Evolutionary conservation across 345 rosid genomes (phyloP).

Genomic region (Rhodamnia argentea): DNA sequence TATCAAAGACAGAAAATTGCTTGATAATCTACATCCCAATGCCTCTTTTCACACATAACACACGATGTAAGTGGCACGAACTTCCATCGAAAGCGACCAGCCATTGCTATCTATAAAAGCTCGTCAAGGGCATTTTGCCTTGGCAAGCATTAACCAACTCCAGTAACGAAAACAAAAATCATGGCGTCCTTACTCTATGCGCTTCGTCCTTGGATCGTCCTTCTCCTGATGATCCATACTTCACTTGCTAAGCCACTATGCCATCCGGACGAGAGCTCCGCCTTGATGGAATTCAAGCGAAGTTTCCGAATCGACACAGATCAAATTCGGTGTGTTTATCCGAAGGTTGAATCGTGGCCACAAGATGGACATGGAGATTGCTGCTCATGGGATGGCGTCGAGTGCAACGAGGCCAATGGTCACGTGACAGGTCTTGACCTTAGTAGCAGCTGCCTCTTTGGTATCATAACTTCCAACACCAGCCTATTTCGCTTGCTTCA

Average conservation of each 20-base stretch:
- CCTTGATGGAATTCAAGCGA: not conserved
- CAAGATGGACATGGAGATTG: not conserved
- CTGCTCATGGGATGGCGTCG: slow-evolving; percentile 2
- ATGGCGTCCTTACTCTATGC: not conserved
- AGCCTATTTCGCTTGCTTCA: not conserved
- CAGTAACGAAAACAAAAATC: no score
- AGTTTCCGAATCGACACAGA: not conserved
- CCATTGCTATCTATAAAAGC: not conserved
- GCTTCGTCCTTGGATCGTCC: not conserved
- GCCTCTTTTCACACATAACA: no score
- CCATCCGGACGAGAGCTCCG: not conserved
- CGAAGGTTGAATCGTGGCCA: not conserved
- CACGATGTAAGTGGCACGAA: no score
- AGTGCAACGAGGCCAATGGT: not conserved
- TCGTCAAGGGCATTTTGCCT: no score
- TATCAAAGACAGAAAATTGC: no score
- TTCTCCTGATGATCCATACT: not conserved
- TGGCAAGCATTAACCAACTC: no score
- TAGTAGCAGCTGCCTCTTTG: not conserved
- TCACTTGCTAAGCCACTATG: not conserved
- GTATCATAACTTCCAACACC: not conserved
- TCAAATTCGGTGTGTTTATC: not conserved
- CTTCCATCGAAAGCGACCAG: not conserved
- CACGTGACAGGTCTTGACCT: slow-evolving; percentile 1
- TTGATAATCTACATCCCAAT: no score